Percentiles rank a stretch among this genome's conserved stretches.
Evolutionary conservation across 164 flowering plant species (phyloP).

Genomic region (Saururus chinensis): DNA sequence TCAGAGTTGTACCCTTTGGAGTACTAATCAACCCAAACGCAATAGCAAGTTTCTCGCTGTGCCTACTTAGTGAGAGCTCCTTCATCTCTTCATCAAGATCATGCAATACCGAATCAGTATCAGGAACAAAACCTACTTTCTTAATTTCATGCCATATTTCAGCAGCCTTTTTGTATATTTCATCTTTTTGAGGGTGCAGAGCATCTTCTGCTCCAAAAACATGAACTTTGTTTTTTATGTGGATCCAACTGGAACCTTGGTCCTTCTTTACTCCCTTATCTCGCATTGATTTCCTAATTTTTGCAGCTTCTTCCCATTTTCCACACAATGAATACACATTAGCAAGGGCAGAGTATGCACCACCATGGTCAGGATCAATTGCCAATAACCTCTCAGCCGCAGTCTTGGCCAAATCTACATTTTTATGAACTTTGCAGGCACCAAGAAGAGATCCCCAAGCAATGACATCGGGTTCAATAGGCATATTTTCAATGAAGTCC

Average conservation of each 20-base stretch:
- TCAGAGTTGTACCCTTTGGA: constrained; percentile 56
- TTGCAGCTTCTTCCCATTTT: constrained; percentile 65
- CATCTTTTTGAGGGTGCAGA: constrained; percentile 55
- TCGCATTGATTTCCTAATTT: constrained; percentile 58
- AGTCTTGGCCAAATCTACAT: constrained; percentile 46
- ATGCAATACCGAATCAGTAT: constrained; percentile 61
- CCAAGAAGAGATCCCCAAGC: constrained; percentile 91
- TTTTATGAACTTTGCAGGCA: constrained; percentile 59
- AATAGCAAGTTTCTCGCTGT: constrained; percentile 90
- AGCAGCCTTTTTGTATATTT: constrained; percentile 37
- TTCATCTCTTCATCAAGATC: constrained; percentile 77
- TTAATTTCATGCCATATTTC: constrained; percentile 69
- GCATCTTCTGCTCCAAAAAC: constrained; percentile 72
- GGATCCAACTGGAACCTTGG: constrained; percentile 76
- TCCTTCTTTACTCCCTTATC: constrained; percentile 70
- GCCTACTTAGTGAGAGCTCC: constrained; percentile 61
- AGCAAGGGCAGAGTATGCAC: constrained; percentile 71
- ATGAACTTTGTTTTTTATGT: constrained; percentile 47
- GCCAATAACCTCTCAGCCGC: constrained; percentile 65
- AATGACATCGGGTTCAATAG: constrained; percentile 63
- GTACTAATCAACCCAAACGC: constrained; percentile 74
- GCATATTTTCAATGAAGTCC: constrained; percentile 60
- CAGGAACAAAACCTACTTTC: constrained; percentile 72
- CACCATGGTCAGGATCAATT: constrained; percentile 69
- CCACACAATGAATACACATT: constrained; percentile 62